These are phyloP conservation scores for Moesziomyces globuligerus DNA, from an alignment of 1,284 basidiomycete genomes.

Conservation along the genomic window DNA sequence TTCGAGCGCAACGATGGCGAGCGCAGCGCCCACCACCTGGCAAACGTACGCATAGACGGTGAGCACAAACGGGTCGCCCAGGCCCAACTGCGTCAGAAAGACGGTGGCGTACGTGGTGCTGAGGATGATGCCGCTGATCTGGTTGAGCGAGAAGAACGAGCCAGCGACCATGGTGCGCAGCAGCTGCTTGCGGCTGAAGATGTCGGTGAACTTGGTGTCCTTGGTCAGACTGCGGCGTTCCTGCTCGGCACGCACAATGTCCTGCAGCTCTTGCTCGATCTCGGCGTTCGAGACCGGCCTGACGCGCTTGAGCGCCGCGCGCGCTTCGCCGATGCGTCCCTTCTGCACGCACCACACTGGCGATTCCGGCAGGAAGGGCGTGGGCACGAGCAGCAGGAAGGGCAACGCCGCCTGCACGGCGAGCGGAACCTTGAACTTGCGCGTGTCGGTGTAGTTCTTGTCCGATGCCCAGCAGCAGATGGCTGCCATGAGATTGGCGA, in stretches of 20 bases:
- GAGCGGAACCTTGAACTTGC: conserved; percentile 49
- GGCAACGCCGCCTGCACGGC: conserved; percentile 50
- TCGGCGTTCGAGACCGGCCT: conserved; percentile 42
- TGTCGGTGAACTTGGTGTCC: conserved; percentile 49
- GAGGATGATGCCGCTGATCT: conserved; percentile 57
- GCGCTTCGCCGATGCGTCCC: conserved; percentile 50
- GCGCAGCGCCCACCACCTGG: conserved; percentile 44
- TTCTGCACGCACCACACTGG: conserved; percentile 54
- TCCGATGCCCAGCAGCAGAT: conserved; percentile 46
- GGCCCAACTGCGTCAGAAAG: conserved; percentile 50
- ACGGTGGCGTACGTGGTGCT: conserved; percentile 56
- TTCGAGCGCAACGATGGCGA: conserved; percentile 54
- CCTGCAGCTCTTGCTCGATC: conserved; percentile 47
- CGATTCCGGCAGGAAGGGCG: conserved; percentile 48
- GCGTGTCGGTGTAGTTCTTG: conserved; percentile 24
- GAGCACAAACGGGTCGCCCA: conserved; percentile 52
- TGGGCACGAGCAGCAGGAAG: conserved; percentile 37
- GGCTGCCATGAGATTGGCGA: conserved; percentile 48
- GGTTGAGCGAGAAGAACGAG: conserved; percentile 58
- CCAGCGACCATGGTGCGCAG: conserved; percentile 53
- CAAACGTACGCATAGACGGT: conserved; percentile 48
- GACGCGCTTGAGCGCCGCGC: conserved; percentile 33
- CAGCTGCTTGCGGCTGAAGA: conserved; percentile 48
- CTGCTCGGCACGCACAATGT: conserved; percentile 47
- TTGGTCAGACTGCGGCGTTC: conserved; percentile 41